phyloP scores from a whole-genome alignment of 2,329 filamentous ascomycete genomes.

The Paraphaeosphaeria sporulosa region DNA sequence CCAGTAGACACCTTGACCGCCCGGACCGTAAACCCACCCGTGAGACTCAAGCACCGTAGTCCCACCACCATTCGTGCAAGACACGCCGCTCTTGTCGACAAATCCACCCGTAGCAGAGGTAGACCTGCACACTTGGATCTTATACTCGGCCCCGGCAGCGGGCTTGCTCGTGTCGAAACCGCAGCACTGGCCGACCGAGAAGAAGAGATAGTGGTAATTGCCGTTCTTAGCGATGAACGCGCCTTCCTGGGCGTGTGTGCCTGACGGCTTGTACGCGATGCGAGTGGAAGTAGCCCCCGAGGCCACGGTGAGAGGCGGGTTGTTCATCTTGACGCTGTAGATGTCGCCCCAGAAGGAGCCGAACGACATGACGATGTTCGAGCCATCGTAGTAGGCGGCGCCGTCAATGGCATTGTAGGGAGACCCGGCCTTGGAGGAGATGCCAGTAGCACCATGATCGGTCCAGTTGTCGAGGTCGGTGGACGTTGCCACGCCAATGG shows the following conservation, averaged over 20 bases:
- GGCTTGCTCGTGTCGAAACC: conserved; percentile 62
- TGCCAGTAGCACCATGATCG: conserved; percentile 64
- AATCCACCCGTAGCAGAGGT: conserved; percentile 61
- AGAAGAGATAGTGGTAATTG: conserved; percentile 71
- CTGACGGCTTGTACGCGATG: conserved; percentile 62
- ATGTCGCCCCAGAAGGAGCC: conserved; percentile 70
- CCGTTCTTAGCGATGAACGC: conserved; percentile 63
- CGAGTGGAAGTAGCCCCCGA: conserved; percentile 51
- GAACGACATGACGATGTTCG: conserved; percentile 65
- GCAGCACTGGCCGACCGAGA: conserved; percentile 68
- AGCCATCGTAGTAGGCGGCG: conserved; percentile 69
- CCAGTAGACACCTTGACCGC: conserved; percentile 67
- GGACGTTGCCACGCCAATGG: conserved; percentile 67
- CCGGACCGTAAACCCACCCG: conserved; percentile 68
- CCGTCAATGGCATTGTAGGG: conserved; percentile 62
- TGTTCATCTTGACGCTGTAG: conserved; percentile 63
- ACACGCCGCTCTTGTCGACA: conserved; percentile 61
- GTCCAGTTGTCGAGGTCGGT: conserved; percentile 63
- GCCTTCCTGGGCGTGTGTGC: conserved; percentile 64
- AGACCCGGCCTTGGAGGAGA: conserved; percentile 51
- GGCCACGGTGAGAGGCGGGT: conserved; percentile 41
- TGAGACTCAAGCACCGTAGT: conserved; percentile 68
- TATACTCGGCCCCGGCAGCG: conserved; percentile 68
- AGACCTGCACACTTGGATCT: conserved; percentile 70
- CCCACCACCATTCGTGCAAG: conserved; percentile 66